Evolutionary conservation across 2,329 filamentous ascomycete genomes (phyloP).

Genomic region (Tothia fuscella): DNA sequence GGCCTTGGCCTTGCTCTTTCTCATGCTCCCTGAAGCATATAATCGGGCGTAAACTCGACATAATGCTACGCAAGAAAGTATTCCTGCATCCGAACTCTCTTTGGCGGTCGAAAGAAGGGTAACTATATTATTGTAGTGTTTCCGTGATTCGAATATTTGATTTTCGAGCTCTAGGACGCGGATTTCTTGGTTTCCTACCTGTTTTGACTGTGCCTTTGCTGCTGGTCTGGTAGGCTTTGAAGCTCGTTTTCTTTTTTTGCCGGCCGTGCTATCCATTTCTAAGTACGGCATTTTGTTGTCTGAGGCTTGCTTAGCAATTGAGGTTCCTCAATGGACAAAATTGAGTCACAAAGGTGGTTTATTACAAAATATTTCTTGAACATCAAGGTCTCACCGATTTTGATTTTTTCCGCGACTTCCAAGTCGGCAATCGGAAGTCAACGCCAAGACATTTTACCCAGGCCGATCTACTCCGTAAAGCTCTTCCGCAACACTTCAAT

Average conservation of each 20-base stretch:
- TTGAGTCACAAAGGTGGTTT: too few relatives aligned
- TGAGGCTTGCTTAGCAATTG: background rate
- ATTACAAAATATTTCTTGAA: too few relatives aligned
- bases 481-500: background rate
- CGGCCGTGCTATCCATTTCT: slow-evolving; percentile 4
- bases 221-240: background rate
- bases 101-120: slow-evolving; percentile 48
- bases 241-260: slow-evolving; percentile 9
- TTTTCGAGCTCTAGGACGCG: slow-evolving; percentile 47
- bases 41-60: slow-evolving; percentile 79
- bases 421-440: too few relatives aligned
- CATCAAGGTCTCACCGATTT: too few relatives aligned
- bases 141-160: slow-evolving; percentile 72
- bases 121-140: slow-evolving; percentile 85
- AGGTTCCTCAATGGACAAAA: too few relatives aligned
- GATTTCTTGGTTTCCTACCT: slow-evolving; percentile 3
- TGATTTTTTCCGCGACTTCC: too few relatives aligned
- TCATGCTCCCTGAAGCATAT: slow-evolving; percentile 60
- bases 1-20: slow-evolving; percentile 47
- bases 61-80: slow-evolving; percentile 63
- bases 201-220: background rate
- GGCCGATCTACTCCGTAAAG: background rate
- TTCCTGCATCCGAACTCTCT: background rate
- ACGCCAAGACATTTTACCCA: too few relatives aligned
- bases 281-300: slow-evolving; percentile 6